These are phyloP conservation scores for Xylogone sp. DNA, from an alignment of 2,329 filamentous ascomycete species.

Conservation along the genomic window DNA sequence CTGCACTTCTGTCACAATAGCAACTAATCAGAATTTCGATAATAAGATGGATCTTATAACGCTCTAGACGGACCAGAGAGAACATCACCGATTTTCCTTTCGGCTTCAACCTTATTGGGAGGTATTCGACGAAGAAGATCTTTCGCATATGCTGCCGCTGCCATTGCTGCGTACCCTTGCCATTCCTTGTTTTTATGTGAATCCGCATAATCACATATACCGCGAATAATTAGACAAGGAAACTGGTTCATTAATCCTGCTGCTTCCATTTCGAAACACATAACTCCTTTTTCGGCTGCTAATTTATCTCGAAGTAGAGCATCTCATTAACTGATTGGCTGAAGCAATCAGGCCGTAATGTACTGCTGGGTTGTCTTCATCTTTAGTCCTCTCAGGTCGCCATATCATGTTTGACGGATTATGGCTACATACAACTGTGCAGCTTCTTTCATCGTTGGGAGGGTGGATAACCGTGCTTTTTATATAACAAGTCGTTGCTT, in stretches of 20 bases:
- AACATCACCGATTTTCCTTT: conserved; percentile 4
- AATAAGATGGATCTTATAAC: too few relatives aligned
- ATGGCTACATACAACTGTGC: conserved; percentile 10
- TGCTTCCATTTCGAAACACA: conserved; percentile 29
- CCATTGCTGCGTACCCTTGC: conserved; percentile 4
- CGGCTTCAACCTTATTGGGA: conserved; percentile 10
- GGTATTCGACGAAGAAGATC: conserved; percentile 11
- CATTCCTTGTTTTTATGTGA: conserved; percentile 3
- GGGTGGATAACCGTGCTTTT: conserved; percentile 5
- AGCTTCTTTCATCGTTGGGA: conserved; percentile 1
- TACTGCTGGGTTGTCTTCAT: conserved; percentile 18
- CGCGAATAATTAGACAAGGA: conserved; percentile 25
- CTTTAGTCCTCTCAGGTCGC: conserved; percentile 2
- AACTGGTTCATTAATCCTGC: conserved; percentile 25
- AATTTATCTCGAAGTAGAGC: conserved; percentile 22
- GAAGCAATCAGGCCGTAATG: conserved; percentile 32
- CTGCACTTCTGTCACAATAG: too few relatives aligned
- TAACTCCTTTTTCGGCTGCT: conserved; percentile 12
- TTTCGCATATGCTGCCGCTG: conserved; percentile 9
- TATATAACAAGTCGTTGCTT: conserved; percentile 23
- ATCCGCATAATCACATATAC: conserved; percentile 30
- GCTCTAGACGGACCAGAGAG: too few relatives aligned
- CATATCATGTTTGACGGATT: conserved; percentile 9
- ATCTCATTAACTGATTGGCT: conserved; percentile 27
- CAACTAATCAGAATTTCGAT: too few relatives aligned